Conservation (phyloP, 768 basidiomycete species). For the Dictyophora rubrovolvata region DNA sequence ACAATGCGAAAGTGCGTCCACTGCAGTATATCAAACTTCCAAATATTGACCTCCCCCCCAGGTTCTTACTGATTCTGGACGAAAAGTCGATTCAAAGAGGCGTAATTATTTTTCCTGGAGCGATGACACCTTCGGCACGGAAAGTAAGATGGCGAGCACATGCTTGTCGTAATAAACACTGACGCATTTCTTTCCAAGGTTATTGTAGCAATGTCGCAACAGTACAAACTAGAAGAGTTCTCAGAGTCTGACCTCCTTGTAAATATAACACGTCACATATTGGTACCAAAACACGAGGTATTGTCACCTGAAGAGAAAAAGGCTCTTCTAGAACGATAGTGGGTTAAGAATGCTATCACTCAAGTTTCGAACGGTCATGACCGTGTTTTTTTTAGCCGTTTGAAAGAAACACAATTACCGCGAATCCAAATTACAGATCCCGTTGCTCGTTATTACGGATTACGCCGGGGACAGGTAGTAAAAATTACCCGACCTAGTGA, state of each 20-base stretch:
- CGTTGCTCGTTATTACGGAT: conserved; percentile 96
- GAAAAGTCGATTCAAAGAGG: conserved; percentile 85
- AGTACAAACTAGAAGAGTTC: conserved; percentile 90
- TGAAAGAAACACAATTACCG: conserved; percentile 96
- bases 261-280: conserved; percentile 92
- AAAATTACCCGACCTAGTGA: conserved; percentile 97
- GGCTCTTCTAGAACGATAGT: conserved; percentile 86
- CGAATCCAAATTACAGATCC: conserved; percentile 95
- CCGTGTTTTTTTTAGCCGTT: conserved; percentile 46
- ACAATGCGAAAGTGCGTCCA: conserved; percentile 87
- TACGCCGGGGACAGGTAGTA: conserved; percentile 91
- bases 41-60: conserved; percentile 21
- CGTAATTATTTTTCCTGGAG: conserved; percentile 90
- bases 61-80: conserved; percentile 82
- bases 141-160: conserved; percentile 45
- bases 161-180: not conserved
- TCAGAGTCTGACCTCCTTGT: conserved; percentile 93
- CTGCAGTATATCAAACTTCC: not conserved
- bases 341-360: conserved; percentile 25
- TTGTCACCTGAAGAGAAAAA: conserved; percentile 81
- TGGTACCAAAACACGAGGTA: conserved; percentile 90
- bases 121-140: conserved; percentile 93
- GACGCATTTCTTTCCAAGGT: conserved; percentile 42
- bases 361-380: conserved; percentile 9
- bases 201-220: conserved; percentile 78